phyloP scores from a whole-genome alignment of 495 filamentous ascomycete species.

The Aspergillus ostianus region DNA sequence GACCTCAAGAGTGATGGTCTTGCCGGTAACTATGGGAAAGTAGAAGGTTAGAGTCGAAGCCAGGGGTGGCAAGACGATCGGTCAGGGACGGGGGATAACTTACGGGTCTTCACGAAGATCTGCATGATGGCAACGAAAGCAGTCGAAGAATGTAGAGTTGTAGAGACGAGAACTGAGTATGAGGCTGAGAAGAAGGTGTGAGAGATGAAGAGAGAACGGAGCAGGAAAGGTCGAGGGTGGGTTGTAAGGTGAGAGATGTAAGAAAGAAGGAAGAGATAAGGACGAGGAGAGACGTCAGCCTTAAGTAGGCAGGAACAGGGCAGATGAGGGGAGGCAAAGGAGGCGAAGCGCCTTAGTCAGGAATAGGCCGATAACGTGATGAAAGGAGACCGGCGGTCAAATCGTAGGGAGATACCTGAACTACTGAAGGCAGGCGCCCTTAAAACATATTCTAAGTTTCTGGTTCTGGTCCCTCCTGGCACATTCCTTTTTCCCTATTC shows the following conservation, averaged over 20 bases:
- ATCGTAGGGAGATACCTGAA: neutral
- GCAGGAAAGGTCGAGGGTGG: conserved; percentile 14
- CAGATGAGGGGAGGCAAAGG: conserved; percentile 29
- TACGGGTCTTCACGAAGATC: conserved; percentile 97
- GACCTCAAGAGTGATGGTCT: conserved; percentile 99
- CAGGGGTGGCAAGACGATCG: conserved; percentile 9
- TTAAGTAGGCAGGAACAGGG: conserved; percentile 17
- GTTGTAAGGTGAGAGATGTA: conserved; percentile 8
- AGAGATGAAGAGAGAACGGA: conserved; percentile 14
- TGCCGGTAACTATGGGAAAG: conserved; percentile 67
- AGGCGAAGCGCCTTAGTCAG: conserved; percentile 44
- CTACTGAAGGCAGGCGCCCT: neutral
- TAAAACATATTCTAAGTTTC: neutral
- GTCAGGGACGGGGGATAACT: conserved; percentile 41
- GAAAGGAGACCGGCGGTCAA: conserved; percentile 22
- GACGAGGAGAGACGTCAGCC: conserved; percentile 14
- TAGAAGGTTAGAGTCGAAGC: conserved; percentile 16
- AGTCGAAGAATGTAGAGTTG: conserved; percentile 7
- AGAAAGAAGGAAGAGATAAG: conserved; percentile 18
- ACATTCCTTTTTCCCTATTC: conserved; percentile 15
- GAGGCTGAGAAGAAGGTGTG: conserved; percentile 3
- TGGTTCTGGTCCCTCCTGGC: conserved; percentile 19
- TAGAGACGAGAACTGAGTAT: conserved; percentile 2
- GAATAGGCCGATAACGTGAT: conserved; percentile 38
- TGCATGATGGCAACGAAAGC: conserved; percentile 63